phyloP scores from a whole-genome alignment of 1,284 basidiomycete genomes.

The Trichosporon coremiiforme region DNA sequence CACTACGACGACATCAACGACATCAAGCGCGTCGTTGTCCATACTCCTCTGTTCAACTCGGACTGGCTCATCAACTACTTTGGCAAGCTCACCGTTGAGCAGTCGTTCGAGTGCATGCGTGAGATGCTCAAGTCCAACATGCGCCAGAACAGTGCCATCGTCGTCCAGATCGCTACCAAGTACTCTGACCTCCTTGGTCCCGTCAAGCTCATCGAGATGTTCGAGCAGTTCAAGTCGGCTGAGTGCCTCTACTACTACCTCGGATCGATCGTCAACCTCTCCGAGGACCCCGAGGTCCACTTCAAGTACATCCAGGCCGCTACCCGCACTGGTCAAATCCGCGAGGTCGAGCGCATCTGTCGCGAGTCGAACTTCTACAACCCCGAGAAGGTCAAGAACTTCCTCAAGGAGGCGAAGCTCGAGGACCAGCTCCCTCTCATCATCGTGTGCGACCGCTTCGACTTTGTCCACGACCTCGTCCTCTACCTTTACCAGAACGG shows the following conservation, averaged over 20 bases:
- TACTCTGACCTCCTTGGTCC: constrained; percentile 98
- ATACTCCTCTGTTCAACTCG: constrained; percentile 80
- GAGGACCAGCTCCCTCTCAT: constrained; percentile 96
- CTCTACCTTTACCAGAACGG: constrained; percentile 99
- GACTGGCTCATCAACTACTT: constrained; percentile 98
- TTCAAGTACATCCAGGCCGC: constrained; percentile 99
- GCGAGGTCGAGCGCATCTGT: constrained; percentile 98
- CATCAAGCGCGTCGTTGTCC: constrained; percentile 97
- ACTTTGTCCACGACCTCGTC: constrained; percentile 99
- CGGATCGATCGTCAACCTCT: constrained; percentile 95
- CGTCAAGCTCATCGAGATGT: constrained; percentile 97
- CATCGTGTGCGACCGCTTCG: constrained; percentile 99
- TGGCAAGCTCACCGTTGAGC: constrained; percentile 96
- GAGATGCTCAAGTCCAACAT: constrained; percentile 99
- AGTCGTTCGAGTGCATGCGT: constrained; percentile 92
- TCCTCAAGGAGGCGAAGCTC: constrained; percentile 98
- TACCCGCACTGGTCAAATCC: constrained; percentile 95
- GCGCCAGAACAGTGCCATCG: constrained; percentile 94
- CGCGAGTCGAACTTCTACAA: constrained; percentile 97
- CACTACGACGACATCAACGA: constrained; percentile 97
- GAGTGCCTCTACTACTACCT: constrained; percentile 98
- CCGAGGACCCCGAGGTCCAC: constrained; percentile 94
- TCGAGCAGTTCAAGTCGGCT: constrained; percentile 97
- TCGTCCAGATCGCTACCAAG: constrained; percentile 98
- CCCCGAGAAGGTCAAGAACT: constrained; percentile 99